Conservation (phyloP, 192 early-diverging fungal species). For the Helicostylum pulchrum region DNA sequence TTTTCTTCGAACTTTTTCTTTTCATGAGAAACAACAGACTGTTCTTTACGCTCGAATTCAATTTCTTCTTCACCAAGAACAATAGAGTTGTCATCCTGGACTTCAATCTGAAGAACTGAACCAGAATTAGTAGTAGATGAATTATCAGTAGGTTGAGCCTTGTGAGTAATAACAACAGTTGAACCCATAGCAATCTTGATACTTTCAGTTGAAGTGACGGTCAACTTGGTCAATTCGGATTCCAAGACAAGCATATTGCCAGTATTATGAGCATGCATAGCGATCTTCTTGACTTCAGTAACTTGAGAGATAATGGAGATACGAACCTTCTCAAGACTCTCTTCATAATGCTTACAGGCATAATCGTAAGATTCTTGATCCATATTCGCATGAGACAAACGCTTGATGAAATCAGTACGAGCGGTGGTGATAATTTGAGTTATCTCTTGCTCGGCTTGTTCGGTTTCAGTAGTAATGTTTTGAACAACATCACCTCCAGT, state of each 20-base stretch:
- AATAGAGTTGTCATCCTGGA: slow-evolving; percentile 2
- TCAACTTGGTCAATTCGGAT: not conserved
- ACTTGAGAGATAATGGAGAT: slow-evolving; percentile 9
- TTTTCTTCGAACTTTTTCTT: not conserved
- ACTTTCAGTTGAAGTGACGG: not conserved
- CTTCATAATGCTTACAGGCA: slow-evolving; percentile 19
- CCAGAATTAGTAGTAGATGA: not conserved
- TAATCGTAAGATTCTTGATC: slow-evolving; percentile 10
- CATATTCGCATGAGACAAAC: slow-evolving; percentile 9
- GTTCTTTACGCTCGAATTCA: not conserved
- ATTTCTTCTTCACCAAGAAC: slow-evolving; percentile 9
- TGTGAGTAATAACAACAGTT: slow-evolving; percentile 5
- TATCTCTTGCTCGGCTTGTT: slow-evolving; percentile 16
- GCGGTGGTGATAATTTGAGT: slow-evolving; percentile 3
- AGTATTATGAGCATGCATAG: slow-evolving; percentile 15
- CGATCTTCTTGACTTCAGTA: slow-evolving; percentile 9
- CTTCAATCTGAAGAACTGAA: not conserved
- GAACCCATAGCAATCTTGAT: slow-evolving; percentile 15
- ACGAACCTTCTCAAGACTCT: slow-evolving; percentile 7
- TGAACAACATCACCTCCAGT: not conserved
- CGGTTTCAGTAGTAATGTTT: not conserved
- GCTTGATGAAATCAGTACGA: slow-evolving; percentile 11
- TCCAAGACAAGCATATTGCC: not conserved
- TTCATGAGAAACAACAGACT: not conserved
- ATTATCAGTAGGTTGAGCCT: not conserved